Evolutionary conservation across 257 asterid species (phyloP).

Genomic region (Orobanche coerulescens): DNA sequence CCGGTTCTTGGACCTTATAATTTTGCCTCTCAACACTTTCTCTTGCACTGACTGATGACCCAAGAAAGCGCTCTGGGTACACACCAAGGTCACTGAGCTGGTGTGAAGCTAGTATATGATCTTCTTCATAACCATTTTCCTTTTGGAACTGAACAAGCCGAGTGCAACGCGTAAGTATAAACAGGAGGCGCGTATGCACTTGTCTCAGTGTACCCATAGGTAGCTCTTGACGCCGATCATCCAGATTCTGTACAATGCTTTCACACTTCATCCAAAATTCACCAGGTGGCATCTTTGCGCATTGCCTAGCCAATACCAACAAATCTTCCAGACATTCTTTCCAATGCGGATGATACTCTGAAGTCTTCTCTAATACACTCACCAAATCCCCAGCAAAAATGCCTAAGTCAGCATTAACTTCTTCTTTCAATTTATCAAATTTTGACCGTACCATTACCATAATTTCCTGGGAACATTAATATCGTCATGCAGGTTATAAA

Average conservation of each 20-base stretch:
- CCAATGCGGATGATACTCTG: conserved; percentile 61
- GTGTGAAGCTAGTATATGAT: conserved; percentile 51
- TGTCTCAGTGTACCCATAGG: conserved; percentile 70
- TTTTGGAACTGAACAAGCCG: conserved; percentile 88
- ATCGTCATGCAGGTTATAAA: conserved; percentile 15
- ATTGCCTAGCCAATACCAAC: conserved; percentile 72
- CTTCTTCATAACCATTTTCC: conserved; percentile 88
- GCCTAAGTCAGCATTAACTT: conserved; percentile 81
- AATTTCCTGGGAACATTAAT: conserved; percentile 58
- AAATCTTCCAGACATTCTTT: conserved; percentile 74
- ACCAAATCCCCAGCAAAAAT: conserved; percentile 88
- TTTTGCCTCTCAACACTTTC: conserved; percentile 26
- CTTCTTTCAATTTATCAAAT: conserved; percentile 74
- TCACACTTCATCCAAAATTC: conserved; percentile 91
- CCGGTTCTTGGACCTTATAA: conserved; percentile 35
- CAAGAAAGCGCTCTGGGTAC: conserved; percentile 49
- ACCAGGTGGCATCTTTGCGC: conserved; percentile 69
- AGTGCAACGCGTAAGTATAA: conserved; percentile 89
- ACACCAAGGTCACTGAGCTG: conserved; percentile 84
- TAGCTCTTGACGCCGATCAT: conserved; percentile 91
- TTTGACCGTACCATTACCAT: conserved; percentile 65
- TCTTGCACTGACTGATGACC: conserved; percentile 24
- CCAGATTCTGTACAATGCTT: conserved; percentile 80
- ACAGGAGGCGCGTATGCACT: conserved; percentile 78
- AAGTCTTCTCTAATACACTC: conserved; percentile 61